Percentiles rank a stretch among this genome's conserved stretches.
These are phyloP conservation scores for Lumnitzera littorea DNA, from an alignment of 345 rosid genomes.

Conservation along the genomic window DNA sequence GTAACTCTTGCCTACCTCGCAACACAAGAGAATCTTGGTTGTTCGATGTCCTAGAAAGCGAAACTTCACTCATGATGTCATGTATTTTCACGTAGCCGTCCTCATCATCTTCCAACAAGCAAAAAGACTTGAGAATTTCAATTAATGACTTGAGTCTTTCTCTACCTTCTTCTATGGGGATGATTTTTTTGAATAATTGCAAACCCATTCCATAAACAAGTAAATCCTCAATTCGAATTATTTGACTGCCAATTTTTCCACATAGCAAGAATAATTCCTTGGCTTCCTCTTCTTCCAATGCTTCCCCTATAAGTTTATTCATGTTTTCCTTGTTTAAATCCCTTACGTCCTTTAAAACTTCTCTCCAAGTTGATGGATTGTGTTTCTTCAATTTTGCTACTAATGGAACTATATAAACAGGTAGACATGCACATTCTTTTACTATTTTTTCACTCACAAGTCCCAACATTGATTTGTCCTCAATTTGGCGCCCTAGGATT, in stretches of 20 bases:
- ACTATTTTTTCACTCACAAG: too few relatives aligned
- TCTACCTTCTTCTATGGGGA: constrained; percentile 2
- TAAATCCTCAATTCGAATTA: background rate
- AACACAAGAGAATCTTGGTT: constrained; percentile 1
- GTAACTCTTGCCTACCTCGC: background rate
- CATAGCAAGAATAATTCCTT: background rate
- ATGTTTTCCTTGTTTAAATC: background rate
- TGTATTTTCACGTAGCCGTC: constrained; percentile 12
- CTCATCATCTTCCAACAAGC: constrained; percentile 10
- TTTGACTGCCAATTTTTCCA: background rate
- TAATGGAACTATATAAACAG: too few relatives aligned
- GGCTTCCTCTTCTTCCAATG: background rate
- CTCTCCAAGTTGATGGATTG: background rate
- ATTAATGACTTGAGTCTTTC: background rate
- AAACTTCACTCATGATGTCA: constrained; percentile 10
- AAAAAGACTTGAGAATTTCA: constrained; percentile 11
- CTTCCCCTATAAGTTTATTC: background rate
- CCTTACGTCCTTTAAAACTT: background rate
- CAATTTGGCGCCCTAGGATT: too few relatives aligned
- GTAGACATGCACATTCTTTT: too few relatives aligned
- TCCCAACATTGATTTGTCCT: too few relatives aligned
- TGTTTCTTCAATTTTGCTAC: too few relatives aligned
- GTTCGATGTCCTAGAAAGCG: constrained; percentile 9
- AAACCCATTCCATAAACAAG: constrained; percentile 12
- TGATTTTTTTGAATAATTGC: constrained; percentile 3